A percentile compares a stretch with the other conserved stretches of the same genome.
phyloP scores from a whole-genome alignment of 2,329 filamentous ascomycete genomes.

The Lachnellula hyalina region DNA sequence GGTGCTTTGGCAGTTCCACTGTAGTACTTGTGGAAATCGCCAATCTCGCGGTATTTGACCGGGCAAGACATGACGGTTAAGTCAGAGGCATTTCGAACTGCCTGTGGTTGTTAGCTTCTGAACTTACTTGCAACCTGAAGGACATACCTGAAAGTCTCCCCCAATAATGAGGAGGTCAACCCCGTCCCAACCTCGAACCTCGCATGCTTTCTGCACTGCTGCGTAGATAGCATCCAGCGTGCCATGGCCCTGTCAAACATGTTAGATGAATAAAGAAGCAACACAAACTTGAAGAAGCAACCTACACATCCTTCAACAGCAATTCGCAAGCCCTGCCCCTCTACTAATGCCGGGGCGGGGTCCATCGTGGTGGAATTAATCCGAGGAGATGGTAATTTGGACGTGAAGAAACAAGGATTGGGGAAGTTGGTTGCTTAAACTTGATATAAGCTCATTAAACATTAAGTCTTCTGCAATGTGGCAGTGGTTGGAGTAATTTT shows the following conservation, averaged over 20 bases:
- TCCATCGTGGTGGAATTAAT: constrained; percentile 18
- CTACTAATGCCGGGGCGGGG: constrained; percentile 19
- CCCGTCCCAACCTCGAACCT: constrained; percentile 67
- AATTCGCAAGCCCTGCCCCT: constrained; percentile 56
- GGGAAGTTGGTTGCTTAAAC: neutral
- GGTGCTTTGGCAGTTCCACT: constrained; percentile 71
- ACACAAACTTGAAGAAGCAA: constrained; percentile 10
- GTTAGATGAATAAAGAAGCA: constrained; percentile 6
- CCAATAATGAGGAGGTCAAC: constrained; percentile 92
- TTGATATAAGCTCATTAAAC: neutral
- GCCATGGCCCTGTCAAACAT: constrained; percentile 68
- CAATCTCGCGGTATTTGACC: constrained; percentile 77
- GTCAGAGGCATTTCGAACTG: constrained; percentile 83
- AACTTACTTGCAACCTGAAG: neutral
- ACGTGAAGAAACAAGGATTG: neutral
- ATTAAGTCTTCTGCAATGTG: neutral
- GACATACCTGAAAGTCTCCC: constrained; percentile 80
- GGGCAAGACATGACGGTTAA: constrained; percentile 87
- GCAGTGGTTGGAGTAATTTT: neutral
- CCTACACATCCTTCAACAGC: constrained; percentile 84
- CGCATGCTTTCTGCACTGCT: constrained; percentile 63
- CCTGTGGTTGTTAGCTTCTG: constrained; percentile 40
- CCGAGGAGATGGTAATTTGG: neutral
- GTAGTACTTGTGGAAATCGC: constrained; percentile 95
- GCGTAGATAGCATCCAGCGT: constrained; percentile 88